phyloP scores from a whole-genome alignment of 129 eudicot species.

The Ambrosia trifida region DNA sequence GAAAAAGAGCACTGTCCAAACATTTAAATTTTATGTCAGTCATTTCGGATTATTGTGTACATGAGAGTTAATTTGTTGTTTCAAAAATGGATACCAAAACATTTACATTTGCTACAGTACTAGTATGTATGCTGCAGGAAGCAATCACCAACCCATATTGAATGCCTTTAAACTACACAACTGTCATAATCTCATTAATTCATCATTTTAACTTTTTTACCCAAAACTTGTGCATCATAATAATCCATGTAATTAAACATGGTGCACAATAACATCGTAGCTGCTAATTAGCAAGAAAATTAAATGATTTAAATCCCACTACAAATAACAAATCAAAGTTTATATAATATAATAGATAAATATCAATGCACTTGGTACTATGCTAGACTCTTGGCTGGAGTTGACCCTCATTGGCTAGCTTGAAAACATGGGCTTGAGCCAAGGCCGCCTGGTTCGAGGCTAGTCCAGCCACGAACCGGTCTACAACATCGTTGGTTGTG shows the following conservation, averaged over 20 bases:
- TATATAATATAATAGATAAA: neutral
- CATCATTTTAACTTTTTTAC: neutral
- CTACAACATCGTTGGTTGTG: constrained; percentile 62
- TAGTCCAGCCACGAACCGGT: constrained; percentile 52
- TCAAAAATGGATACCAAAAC: constrained; percentile 18
- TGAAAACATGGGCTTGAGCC: constrained; percentile 75
- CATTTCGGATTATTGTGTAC: neutral
- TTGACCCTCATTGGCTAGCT: constrained; percentile 76
- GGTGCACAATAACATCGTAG: constrained; percentile 7
- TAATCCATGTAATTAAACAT: constrained; percentile 40
- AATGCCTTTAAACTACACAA: constrained; percentile 15
- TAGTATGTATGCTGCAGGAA: constrained; percentile 9
- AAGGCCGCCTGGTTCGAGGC: constrained; percentile 64
- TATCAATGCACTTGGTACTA: neutral
- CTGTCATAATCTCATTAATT: constrained; percentile 13
- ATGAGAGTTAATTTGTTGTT: neutral
- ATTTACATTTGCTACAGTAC: constrained; percentile 1
- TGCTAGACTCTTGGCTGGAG: constrained; percentile 43
- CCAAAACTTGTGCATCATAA: constrained; percentile 21
- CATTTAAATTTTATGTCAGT: neutral
- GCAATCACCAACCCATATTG: constrained; percentile 20
- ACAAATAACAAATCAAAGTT: constrained; percentile 23
- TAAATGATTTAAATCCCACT: neutral
- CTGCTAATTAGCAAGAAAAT: constrained; percentile 13
- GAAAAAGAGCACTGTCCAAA: neutral